phyloP scores from a whole-genome alignment of 2,329 filamentous ascomycete species.

The Diaporthe caulivora region DNA sequence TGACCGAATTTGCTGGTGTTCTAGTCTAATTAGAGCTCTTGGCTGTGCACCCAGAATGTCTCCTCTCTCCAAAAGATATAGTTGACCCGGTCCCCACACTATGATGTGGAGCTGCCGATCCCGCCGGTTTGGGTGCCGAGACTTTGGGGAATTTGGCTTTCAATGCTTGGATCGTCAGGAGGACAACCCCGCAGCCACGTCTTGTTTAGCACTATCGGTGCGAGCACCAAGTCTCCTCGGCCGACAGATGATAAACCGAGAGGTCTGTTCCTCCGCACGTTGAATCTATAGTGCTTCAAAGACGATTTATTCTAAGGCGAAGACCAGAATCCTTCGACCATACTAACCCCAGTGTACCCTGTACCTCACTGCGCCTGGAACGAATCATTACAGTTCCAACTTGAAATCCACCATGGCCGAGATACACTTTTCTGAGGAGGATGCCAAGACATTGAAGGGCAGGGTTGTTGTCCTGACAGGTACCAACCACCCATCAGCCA shows the following conservation, averaged over 20 bases:
- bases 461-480: slow-evolving; percentile 43
- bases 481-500: slow-evolving; percentile 11
- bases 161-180: slow-evolving; percentile 14
- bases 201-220: slow-evolving; percentile 2
- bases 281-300: background rate
- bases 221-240: background rate
- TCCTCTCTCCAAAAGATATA: slow-evolving; percentile 6
- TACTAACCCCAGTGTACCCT: background rate
- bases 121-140: slow-evolving; percentile 22
- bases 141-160: slow-evolving; percentile 21
- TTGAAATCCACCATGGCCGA: slow-evolving; percentile 39
- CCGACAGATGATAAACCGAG: slow-evolving; percentile 17
- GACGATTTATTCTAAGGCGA: background rate
- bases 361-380: background rate
- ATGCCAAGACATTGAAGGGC: slow-evolving; percentile 37
- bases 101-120: slow-evolving; percentile 12
- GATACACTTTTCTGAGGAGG: slow-evolving; percentile 36
- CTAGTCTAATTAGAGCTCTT: background rate
- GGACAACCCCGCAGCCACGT: slow-evolving; percentile 29
- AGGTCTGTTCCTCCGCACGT: background rate
- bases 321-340: background rate
- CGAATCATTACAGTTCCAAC: too few relatives aligned
- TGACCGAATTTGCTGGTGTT: background rate
- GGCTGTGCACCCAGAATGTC: background rate
- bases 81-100: slow-evolving; percentile 33